Conservation (phyloP, 208 protist genomes). For the Crithidia acanthocephali region DNA sequence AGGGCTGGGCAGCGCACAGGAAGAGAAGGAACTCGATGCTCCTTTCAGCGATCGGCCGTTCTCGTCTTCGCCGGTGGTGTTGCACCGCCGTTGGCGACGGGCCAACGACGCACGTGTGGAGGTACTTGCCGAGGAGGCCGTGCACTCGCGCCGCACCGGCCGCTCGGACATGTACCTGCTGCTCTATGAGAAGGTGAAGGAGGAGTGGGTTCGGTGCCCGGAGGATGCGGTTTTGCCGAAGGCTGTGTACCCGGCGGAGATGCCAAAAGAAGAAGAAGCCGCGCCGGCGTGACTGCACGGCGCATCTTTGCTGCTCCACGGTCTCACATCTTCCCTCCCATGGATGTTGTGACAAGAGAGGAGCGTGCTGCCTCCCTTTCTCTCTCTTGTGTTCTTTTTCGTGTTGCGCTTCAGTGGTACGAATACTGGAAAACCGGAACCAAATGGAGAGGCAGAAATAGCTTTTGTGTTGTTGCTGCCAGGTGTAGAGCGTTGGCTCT, state of each 20-base stretch:
- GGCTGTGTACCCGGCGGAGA: conserved; percentile 13
- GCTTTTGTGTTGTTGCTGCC: too few relatives aligned
- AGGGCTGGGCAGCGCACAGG: too few relatives aligned
- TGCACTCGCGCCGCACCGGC: conserved; percentile 23
- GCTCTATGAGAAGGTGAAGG: conserved; percentile 65
- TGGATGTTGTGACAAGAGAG: too few relatives aligned
- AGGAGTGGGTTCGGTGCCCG: conserved; percentile 47
- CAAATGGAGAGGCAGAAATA: too few relatives aligned
- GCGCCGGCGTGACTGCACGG: background rate
- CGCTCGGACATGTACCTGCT: conserved; percentile 62
- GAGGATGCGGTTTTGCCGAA: conserved; percentile 48
- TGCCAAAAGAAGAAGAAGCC: background rate
- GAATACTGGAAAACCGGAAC: too few relatives aligned
- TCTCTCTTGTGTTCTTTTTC: too few relatives aligned
- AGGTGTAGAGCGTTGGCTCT: too few relatives aligned
- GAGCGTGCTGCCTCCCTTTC: too few relatives aligned
- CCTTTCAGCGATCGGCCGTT: background rate
- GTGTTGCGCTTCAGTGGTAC: too few relatives aligned
- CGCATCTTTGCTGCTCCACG: background rate
- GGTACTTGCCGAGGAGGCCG: conserved; percentile 15
- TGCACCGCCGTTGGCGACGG: conserved; percentile 35
- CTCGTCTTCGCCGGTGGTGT: background rate
- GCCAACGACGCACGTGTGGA: conserved; percentile 61
- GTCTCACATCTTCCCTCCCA: conserved; percentile 14
- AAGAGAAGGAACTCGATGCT: too few relatives aligned